These are phyloP conservation scores for Nicotiana sylvestris DNA, from an alignment of 257 asterid species.

Conservation along the genomic window DNA sequence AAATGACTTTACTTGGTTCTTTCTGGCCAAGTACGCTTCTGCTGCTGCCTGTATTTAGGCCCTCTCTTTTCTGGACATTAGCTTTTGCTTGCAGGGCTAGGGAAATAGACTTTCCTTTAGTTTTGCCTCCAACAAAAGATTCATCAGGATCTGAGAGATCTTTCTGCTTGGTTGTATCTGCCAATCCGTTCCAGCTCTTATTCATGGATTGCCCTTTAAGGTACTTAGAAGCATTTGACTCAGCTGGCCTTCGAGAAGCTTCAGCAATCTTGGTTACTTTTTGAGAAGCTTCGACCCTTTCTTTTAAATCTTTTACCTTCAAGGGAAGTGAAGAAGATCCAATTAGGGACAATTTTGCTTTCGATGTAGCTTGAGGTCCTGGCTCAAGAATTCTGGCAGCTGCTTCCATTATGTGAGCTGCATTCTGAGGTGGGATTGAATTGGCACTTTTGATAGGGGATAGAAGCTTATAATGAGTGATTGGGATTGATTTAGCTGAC, in stretches of 20 bases:
- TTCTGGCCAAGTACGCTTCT: conserved; percentile 31
- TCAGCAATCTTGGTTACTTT: conserved; percentile 44
- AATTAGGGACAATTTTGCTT: conserved; percentile 37
- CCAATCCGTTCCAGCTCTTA: conserved; percentile 45
- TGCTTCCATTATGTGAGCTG: conserved; percentile 85
- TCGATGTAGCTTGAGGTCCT: conserved; percentile 36
- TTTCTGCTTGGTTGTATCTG: conserved; percentile 32
- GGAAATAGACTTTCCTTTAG: conserved; percentile 67
- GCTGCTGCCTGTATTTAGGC: conserved; percentile 27
- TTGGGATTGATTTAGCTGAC: conserved; percentile 82
- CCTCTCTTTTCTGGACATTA: conserved; percentile 81
- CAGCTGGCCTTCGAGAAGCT: conserved; percentile 42
- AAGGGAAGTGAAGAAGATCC: conserved; percentile 66
- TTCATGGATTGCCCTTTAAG: conserved; percentile 41
- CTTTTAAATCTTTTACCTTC: conserved; percentile 58
- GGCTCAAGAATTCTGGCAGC: conserved; percentile 79
- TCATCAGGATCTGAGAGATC: conserved; percentile 38
- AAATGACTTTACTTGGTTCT: conserved; percentile 38
- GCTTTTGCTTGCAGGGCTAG: conserved; percentile 90
- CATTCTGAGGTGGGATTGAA: conserved; percentile 51
- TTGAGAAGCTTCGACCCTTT: conserved; percentile 54
- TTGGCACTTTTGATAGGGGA: conserved; percentile 73
- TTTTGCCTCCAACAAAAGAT: conserved; percentile 28
- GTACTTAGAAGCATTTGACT: conserved; percentile 35
- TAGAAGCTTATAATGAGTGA: conserved; percentile 75